A percentile compares a stretch with the other conserved stretches of the same genome.
Conservation (phyloP, 177 flowering plant genomes). For the Vitis hybrid region DNA sequence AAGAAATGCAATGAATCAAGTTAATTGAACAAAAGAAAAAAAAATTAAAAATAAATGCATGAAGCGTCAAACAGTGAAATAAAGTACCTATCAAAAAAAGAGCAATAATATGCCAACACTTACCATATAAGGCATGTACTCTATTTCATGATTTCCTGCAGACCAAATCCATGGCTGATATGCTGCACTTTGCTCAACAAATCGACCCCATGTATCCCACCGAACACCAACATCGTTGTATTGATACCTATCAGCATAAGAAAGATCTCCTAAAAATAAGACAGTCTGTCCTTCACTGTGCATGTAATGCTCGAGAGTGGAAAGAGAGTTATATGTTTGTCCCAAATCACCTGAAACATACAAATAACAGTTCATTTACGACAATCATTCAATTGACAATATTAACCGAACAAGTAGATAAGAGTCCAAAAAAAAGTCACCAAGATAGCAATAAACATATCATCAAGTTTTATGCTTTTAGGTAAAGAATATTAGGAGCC, state of each 20-base stretch:
- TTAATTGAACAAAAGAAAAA: no score
- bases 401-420: no score
- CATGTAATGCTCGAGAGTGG: conserved; percentile 85
- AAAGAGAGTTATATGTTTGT: conserved; percentile 85
- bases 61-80: no score
- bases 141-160: conserved; percentile 92
- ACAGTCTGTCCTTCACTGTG: conserved; percentile 72
- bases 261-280: conserved; percentile 90
- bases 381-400: no score
- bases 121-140: conserved; percentile 86
- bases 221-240: conserved; percentile 72
- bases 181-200: conserved; percentile 75
- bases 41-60: no score
- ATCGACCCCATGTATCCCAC: conserved; percentile 98
- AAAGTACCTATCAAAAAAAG: not conserved
- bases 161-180: conserved; percentile 98
- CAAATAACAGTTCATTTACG: not conserved
- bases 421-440: no score
- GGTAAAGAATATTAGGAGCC: no score
- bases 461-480: no score
- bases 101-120: not conserved
- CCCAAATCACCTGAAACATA: conserved; percentile 81
- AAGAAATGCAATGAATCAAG: no score
- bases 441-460: no score
- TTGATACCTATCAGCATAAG: conserved; percentile 87